Percentiles rank a stretch among this genome's conserved stretches.
Conservation (phyloP, 2,329 filamentous ascomycete genomes). For the Cylindrodendrum hubeiense region DNA sequence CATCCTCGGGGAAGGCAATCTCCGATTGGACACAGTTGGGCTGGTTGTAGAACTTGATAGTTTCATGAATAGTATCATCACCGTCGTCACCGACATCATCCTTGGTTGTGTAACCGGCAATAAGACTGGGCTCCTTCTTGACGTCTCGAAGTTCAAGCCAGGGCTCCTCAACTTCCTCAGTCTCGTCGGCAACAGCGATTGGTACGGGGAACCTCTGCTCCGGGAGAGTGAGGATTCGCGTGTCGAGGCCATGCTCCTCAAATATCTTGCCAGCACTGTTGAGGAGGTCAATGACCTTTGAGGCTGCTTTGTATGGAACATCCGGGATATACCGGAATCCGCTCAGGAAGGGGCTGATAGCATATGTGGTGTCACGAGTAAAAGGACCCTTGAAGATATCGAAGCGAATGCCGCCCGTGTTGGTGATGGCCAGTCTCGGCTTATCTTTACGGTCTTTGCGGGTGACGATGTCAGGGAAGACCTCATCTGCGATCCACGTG, state of each 20-base stretch:
- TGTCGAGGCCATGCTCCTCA: constrained; percentile 50
- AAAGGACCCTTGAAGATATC: constrained; percentile 95
- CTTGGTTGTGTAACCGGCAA: constrained; percentile 85
- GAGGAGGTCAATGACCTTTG: constrained; percentile 72
- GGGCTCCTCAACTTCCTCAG: constrained; percentile 37
- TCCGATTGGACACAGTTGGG: constrained; percentile 86
- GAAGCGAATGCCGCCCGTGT: constrained; percentile 93
- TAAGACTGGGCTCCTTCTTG: constrained; percentile 57
- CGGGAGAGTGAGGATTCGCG: constrained; percentile 63
- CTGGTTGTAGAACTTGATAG: constrained; percentile 79
- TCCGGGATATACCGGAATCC: constrained; percentile 81
- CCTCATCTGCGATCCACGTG: constrained; percentile 80
- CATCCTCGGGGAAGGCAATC: constrained; percentile 69
- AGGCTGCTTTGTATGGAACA: constrained; percentile 83
- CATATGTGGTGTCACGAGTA: constrained; percentile 87
- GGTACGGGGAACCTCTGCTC: constrained; percentile 53
- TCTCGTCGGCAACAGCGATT: constrained; percentile 20
- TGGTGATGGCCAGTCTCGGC: constrained; percentile 80
- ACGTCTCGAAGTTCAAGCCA: constrained; percentile 49
- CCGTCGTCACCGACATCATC: constrained; percentile 88
- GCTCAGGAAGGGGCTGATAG: constrained; percentile 89
- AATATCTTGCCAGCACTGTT: constrained; percentile 68
- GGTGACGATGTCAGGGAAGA: constrained; percentile 76
- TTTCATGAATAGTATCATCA: constrained; percentile 87
- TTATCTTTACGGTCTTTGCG: constrained; percentile 69